These are phyloP conservation scores for Trypanosoma caninum DNA, from an alignment of 208 protist genomes.

Conservation along the genomic window DNA sequence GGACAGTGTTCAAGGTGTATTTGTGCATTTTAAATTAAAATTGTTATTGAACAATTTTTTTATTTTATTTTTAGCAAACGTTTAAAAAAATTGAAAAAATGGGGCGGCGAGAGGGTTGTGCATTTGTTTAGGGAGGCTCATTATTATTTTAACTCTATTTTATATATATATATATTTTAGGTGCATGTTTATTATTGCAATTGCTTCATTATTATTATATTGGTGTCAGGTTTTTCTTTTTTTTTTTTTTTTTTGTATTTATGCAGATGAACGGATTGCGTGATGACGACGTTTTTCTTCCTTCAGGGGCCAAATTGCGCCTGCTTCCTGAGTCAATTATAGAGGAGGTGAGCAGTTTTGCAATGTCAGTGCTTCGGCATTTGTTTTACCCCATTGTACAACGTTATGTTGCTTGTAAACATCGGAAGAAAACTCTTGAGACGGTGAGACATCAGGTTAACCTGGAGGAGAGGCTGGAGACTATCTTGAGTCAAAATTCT, in stretches of 20 bases:
- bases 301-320: conserved; percentile 17
- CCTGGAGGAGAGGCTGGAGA: conserved; percentile 26
- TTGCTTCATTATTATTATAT: too few species aligned
- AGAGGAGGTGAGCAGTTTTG: conserved; percentile 43
- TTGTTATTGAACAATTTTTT: too few species aligned
- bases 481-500: conserved; percentile 33
- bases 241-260: background rate
- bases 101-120: too few species aligned
- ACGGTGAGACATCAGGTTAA: conserved; percentile 8
- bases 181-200: too few species aligned
- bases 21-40: too few species aligned
- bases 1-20: too few species aligned
- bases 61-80: too few species aligned
- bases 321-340: conserved; percentile 26
- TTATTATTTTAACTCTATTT: too few species aligned
- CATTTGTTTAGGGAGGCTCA: too few species aligned
- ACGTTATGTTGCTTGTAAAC: conserved; percentile 16
- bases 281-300: conserved; percentile 10
- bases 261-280: too few species aligned
- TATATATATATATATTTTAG: background rate
- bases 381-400: conserved; percentile 41
- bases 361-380: conserved; percentile 37
- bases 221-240: too few species aligned
- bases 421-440: conserved; percentile 23
- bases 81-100: too few species aligned